Conservation (phyloP, 2,329 filamentous ascomycete genomes). For the Clarireedia monteithiana region DNA sequence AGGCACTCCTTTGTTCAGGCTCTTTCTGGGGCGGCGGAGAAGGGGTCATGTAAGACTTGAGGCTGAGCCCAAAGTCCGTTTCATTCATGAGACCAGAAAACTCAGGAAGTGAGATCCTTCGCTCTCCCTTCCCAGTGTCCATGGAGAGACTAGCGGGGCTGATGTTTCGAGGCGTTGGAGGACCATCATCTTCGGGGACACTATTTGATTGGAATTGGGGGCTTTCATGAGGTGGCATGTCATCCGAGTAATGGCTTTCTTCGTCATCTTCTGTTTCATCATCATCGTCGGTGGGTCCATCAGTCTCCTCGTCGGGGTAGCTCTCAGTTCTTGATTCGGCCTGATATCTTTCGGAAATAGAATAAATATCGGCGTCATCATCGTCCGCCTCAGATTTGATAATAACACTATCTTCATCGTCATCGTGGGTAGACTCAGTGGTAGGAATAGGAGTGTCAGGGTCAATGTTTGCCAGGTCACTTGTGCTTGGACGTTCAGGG, state of each 20-base stretch:
- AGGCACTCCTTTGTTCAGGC: slow-evolving; percentile 15
- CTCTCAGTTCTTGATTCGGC: slow-evolving; percentile 36
- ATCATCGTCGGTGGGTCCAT: background rate
- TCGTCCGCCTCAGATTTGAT: slow-evolving; percentile 54
- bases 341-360: slow-evolving; percentile 59
- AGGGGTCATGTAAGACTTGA: slow-evolving; percentile 46
- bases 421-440: slow-evolving; percentile 61
- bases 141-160: slow-evolving; percentile 28
- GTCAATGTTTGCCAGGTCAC: slow-evolving; percentile 50
- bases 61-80: slow-evolving; percentile 45
- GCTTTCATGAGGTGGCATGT: slow-evolving; percentile 15
- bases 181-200: slow-evolving; percentile 40
- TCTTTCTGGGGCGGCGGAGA: slow-evolving; percentile 28
- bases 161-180: slow-evolving; percentile 42
- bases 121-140: slow-evolving; percentile 18
- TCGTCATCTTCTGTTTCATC: slow-evolving; percentile 12
- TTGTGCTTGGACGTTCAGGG: slow-evolving; percentile 39
- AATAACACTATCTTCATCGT: slow-evolving; percentile 46
- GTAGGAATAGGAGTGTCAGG: slow-evolving; percentile 88
- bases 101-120: slow-evolving; percentile 34
- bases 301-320: slow-evolving; percentile 10
- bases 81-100: slow-evolving; percentile 41
- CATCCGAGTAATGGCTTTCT: slow-evolving; percentile 45
- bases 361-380: slow-evolving; percentile 56
- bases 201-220: slow-evolving; percentile 19